Conservation (phyloP, 805 yeast genomes). For the Nakazawaea laoshanensis region DNA sequence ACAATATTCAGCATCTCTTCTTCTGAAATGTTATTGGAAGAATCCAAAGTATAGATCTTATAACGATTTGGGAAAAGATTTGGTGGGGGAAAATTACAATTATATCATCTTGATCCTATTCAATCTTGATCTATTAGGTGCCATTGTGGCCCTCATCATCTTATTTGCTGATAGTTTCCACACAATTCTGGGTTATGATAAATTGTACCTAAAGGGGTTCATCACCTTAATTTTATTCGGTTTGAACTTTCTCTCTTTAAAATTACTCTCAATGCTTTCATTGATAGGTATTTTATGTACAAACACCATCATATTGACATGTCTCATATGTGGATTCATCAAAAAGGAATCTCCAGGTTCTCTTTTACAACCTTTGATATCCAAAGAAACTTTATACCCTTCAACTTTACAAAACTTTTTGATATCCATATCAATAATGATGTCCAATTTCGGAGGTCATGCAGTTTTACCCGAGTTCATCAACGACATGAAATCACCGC, state of each 20-base stretch:
- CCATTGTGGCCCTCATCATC: constrained; percentile 47
- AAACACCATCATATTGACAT: constrained; percentile 49
- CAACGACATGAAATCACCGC: constrained; percentile 63
- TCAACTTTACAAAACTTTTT: constrained; percentile 38
- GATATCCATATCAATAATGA: constrained; percentile 55
- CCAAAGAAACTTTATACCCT: constrained; percentile 61
- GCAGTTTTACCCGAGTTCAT: constrained; percentile 71
- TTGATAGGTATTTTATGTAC: constrained; percentile 68
- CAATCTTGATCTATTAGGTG: constrained; percentile 51
- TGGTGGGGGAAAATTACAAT: constrained; percentile 38
- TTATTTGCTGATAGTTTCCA: constrained; percentile 54
- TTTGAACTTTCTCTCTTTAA: constrained; percentile 61
- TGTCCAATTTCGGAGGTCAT: constrained; percentile 85
- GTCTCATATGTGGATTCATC: constrained; percentile 54
- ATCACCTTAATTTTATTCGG: constrained; percentile 32
- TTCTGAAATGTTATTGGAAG: constrained; percentile 38
- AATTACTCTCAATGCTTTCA: constrained; percentile 60
- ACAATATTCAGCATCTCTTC: constrained; percentile 41
- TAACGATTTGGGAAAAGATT: constrained; percentile 47
- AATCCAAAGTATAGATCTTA: constrained; percentile 38
- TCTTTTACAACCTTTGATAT: constrained; percentile 41
- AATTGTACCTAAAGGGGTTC: constrained; percentile 30
- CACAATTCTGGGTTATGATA: constrained; percentile 29
- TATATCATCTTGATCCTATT: constrained; percentile 38
- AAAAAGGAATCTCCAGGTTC: constrained; percentile 70